Percentiles rank a stretch among this genome's conserved stretches.
These are phyloP conservation scores for Microcera coccophila DNA, from an alignment of 2,329 filamentous ascomycete genomes.

Conservation along the genomic window DNA sequence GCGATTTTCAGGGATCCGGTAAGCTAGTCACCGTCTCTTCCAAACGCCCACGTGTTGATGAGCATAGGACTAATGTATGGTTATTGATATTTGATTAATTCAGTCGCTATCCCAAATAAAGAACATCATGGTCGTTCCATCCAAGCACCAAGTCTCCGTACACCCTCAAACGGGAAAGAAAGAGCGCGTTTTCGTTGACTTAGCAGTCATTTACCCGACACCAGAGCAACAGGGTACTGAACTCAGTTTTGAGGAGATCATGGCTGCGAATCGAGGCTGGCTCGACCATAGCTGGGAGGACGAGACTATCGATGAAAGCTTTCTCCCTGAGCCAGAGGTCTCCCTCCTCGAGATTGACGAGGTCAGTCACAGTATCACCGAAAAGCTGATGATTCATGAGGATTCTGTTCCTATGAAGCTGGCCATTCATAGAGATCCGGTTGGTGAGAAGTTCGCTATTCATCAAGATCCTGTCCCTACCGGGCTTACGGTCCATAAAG, in stretches of 20 bases:
- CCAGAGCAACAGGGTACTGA: constrained; percentile 68
- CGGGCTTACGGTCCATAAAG: constrained; percentile 11
- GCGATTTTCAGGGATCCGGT: constrained; percentile 94
- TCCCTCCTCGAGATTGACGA: constrained; percentile 31
- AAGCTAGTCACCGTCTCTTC: constrained; percentile 37
- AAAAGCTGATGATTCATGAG: constrained; percentile 20
- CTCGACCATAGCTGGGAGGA: constrained; percentile 56
- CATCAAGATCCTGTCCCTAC: constrained; percentile 8
- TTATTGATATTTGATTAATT: constrained; percentile 40
- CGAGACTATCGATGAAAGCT: constrained; percentile 34
- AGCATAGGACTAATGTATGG: constrained; percentile 88
- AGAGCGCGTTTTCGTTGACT: constrained; percentile 82
- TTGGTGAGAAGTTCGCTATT: constrained; percentile 8
- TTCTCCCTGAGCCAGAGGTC: constrained; percentile 25
- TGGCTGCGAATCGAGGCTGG: constrained; percentile 72
- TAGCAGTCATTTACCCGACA: constrained; percentile 80
- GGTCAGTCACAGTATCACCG: constrained; percentile 24
- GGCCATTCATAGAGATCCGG: constrained; percentile 6
- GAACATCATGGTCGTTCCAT: constrained; percentile 65
- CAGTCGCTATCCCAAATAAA: constrained; percentile 60
- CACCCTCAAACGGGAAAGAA: constrained; percentile 79
- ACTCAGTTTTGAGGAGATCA: constrained; percentile 86
- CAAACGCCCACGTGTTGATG: constrained; percentile 71
- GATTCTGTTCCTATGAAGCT: constrained; percentile 6
- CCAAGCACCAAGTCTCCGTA: constrained; percentile 71